Evolutionary conservation across 139 green algal genomes (phyloP), one percentile per base, ranked within the genome.

Genomic region (Penium margaritaceum): DNA sequence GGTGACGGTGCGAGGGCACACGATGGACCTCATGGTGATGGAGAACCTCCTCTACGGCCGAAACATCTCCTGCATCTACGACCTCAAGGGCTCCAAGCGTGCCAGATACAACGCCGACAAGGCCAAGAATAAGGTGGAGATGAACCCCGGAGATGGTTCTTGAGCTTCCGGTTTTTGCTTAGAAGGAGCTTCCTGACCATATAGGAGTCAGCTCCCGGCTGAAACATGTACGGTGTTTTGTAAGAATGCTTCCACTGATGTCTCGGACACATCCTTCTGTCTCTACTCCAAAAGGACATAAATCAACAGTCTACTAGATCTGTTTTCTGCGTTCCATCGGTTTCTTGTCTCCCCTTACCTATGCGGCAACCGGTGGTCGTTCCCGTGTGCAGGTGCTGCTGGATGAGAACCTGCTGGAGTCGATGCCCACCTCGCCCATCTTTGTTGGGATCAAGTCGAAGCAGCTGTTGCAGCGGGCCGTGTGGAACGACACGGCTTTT

Each of bases 31-130:
- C 35, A 70, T 77, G 35, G 47, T 81, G 12, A 93, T 93, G 84
- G 92, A 98, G 83, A 97, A 98, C 83, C 72, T 95, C 27, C 93
- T 98, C 64, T 95, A 96, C 65, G 84, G 84, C 27, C 82, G 86
- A 9, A 63, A 82, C 36, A 80, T 90, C 58, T 62, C 67, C 0
- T 85, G 85, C 54, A 90, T 95, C 54, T 98, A 97, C 76, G 93
- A 98, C 82, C 85, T 98, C 38, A 98, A 98, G 81, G 89, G 90
- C 61, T 85, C 74, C 12, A 72, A 85, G 63, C 76, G 89, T 58
- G 79, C 75, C 43, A 71, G 89, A 5, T 87, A 88, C 60, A 91
- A 92, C 58, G 78, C 69, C 1, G 84, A 85, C 17, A 81, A 44
- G 19, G 73, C 62, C 41, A 65, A 53, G 38, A 75, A 55, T 57